A percentile compares a stretch with the other conserved stretches of the same genome.
phyloP scores from a whole-genome alignment of 2,329 filamentous ascomycete genomes.

The Helotiales sp. region DNA sequence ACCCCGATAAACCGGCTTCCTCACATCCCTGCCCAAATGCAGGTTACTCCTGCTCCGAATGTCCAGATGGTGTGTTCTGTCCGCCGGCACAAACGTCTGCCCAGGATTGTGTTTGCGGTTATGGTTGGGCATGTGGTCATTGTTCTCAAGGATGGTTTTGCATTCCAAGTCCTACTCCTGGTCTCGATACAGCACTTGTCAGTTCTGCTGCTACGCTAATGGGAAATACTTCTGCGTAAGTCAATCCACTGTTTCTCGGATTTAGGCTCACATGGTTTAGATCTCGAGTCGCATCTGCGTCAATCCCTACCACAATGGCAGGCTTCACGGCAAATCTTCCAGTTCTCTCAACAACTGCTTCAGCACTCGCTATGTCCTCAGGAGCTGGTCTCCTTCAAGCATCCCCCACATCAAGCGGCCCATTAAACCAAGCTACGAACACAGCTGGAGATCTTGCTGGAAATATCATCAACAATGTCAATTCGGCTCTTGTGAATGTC shows the following conservation, averaged over 20 bases:
- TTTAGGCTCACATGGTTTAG: neutral
- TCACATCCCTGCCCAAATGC: slow-evolving; percentile 30
- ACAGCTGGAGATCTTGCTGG: slow-evolving; percentile 1
- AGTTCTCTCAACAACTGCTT: neutral
- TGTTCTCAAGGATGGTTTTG: slow-evolving; percentile 27
- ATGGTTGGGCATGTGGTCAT: slow-evolving; percentile 31
- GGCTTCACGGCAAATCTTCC: slow-evolving; percentile 22
- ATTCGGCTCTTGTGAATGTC: slow-evolving; percentile 20
- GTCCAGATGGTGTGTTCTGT: slow-evolving; percentile 31
- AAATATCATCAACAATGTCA: slow-evolving; percentile 9
- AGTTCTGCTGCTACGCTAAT: slow-evolving; percentile 17
- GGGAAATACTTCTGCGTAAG: neutral
- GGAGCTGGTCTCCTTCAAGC: neutral
- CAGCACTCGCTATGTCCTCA: neutral
- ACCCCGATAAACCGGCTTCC: neutral
- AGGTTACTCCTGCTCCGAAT: slow-evolving; percentile 31
- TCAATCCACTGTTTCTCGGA: neutral
- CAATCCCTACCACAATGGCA: slow-evolving; percentile 6
- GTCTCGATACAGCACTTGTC: neutral
- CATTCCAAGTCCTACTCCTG: slow-evolving; percentile 22
- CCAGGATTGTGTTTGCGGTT: slow-evolving; percentile 28
- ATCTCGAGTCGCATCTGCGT: neutral
- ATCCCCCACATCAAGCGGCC: neutral
- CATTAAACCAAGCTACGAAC: slow-evolving; percentile 2
- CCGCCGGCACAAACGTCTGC: slow-evolving; percentile 28